These are phyloP conservation scores for Hypoxylon sp. DNA, from an alignment of 2,329 filamentous ascomycete species.

Conservation along the genomic window DNA sequence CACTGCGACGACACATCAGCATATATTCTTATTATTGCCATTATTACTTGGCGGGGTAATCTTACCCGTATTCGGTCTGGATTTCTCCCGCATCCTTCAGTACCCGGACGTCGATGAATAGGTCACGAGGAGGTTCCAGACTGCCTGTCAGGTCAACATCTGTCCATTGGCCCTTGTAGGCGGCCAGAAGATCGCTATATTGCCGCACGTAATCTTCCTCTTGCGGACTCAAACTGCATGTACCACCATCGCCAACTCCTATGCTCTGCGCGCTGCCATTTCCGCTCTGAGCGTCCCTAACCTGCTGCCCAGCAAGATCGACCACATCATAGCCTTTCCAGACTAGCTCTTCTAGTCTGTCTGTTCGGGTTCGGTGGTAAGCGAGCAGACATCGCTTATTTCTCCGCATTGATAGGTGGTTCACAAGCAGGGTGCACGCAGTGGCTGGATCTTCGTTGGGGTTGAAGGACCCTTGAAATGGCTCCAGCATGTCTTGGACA, in stretches of 20 bases:
- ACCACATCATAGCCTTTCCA: slow-evolving; percentile 91
- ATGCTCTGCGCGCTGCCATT: slow-evolving; percentile 54
- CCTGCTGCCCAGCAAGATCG: slow-evolving; percentile 75
- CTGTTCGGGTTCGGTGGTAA: slow-evolving; percentile 90
- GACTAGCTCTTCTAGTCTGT: slow-evolving; percentile 93
- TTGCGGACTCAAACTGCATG: slow-evolving; percentile 90
- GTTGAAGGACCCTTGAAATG: slow-evolving; percentile 88
- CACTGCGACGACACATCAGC: slow-evolving; percentile 66
- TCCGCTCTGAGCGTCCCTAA: slow-evolving; percentile 57
- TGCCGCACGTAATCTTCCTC: slow-evolving; percentile 96
- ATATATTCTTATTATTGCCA: slow-evolving; percentile 13
- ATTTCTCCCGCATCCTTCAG: slow-evolving; percentile 98
- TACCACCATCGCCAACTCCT: slow-evolving; percentile 65
- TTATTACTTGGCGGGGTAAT: slow-evolving; percentile 7
- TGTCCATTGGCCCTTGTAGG: slow-evolving; percentile 98
- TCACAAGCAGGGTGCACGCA: slow-evolving; percentile 90
- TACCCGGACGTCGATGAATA: slow-evolving; percentile 97
- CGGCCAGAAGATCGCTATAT: slow-evolving; percentile 92
- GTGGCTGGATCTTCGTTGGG: slow-evolving; percentile 85
- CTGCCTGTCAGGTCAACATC: slow-evolving; percentile 96
- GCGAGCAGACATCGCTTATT: slow-evolving; percentile 97
- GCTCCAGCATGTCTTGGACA: slow-evolving; percentile 82
- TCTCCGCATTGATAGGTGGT: slow-evolving; percentile 93
- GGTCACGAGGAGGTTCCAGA: slow-evolving; percentile 91
- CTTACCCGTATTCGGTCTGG: slow-evolving; percentile 97